Evolutionary conservation across 805 yeast genomes (phyloP).

Genomic region (Diddensiella transvaalensis): DNA sequence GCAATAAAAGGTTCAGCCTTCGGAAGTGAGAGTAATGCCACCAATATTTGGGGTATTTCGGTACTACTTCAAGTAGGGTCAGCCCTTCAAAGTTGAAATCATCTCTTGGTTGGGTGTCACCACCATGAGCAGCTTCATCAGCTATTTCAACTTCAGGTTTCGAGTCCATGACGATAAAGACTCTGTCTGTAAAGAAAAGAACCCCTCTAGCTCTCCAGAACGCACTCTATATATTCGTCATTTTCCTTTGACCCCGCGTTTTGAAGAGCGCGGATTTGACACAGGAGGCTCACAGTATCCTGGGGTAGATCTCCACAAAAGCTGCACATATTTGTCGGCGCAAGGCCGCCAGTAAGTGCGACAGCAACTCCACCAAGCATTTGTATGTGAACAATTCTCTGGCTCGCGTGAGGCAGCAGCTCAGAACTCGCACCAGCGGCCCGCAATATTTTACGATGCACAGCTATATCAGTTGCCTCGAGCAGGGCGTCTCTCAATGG

Average conservation of each 20-base stretch:
- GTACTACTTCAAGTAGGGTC: conserved; percentile 6
- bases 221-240: background rate
- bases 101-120: background rate
- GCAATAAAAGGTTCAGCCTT: conserved; percentile 7
- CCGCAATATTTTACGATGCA: no score
- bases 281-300: background rate
- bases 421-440: no score
- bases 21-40: conserved; percentile 1
- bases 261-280: background rate
- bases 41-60: conserved; percentile 18
- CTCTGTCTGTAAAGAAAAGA: background rate
- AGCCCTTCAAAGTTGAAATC: conserved; percentile 6
- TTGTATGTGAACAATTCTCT: no score
- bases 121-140: background rate
- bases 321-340: background rate
- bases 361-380: no score
- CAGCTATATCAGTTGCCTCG: no score
- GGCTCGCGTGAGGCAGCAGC: no score
- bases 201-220: background rate
- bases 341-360: background rate
- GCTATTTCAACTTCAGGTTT: background rate
- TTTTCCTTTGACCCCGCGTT: background rate
- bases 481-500: no score
- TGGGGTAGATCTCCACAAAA: background rate
- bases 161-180: background rate